Base-by-base conservation (phyloP, 495 filamentous ascomycete species). In the Hyaloscypha bicolor region DNA sequence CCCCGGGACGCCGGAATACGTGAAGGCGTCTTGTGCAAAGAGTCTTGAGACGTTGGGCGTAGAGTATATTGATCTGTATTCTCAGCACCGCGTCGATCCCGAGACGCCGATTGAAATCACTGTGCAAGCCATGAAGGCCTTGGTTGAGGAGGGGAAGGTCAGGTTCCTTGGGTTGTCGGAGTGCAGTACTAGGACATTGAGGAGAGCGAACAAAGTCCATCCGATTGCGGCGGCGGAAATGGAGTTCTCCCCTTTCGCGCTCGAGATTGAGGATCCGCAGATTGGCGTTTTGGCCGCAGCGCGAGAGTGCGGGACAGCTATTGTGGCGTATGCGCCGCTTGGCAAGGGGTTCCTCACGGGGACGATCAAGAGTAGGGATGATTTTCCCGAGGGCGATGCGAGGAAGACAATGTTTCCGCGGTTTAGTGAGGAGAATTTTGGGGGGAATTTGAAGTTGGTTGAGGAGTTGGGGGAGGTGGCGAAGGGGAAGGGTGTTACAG, bases 381-480 rank as follows among this genome's bases (percentile, higher is more conserved):
- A 71, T 53, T 37, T 71, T 19, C 45, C 55, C n/a, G 62, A 51
- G 29, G 45, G 53, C 9, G 64, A 67, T 55, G 11, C 55, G 25
- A 56, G 62, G 4, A 25, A 53, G 9, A 22, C 30, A 0, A 21
- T 33, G 19, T 48, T 33, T 39, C 70, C 70, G 2, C 84, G 88
- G 30, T 96, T 92, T 81, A 79, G 84, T 67, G 83, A 84, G 8
- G 91, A 86, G 33, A 86, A 86, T 72, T 91, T 95, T 74, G 80
- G 85, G 58, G 79, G 86, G 67, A 97, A 97, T 78, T 66, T 93
- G 19, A 80, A 88, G 75, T 84, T 97, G 11, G 87, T 90, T 33
- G 70, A 82, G 5, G 84, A 88, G 68, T 78, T 97, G 37, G 81
- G 87, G 67, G 81, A 81, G 57, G 71, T 97, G 58, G 92, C 93